These are phyloP conservation scores for Wickerhamiella sorbophila DNA, from an alignment of 805 yeast species.

Conservation along the genomic window DNA sequence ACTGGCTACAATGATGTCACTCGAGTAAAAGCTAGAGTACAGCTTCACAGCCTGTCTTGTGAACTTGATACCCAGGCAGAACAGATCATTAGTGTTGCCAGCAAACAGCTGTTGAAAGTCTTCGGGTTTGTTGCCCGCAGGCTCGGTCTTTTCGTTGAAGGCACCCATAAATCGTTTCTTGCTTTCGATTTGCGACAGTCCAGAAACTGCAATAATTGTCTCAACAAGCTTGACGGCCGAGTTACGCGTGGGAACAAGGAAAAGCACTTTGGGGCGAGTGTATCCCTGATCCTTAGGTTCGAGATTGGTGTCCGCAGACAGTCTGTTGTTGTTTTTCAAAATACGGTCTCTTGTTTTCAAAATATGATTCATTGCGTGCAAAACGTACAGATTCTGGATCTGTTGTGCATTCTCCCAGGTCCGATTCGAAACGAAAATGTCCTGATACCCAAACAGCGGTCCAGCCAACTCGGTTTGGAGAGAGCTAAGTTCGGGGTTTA, in stretches of 20 bases:
- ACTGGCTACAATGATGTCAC: constrained; percentile 80
- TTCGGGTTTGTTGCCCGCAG: constrained; percentile 51
- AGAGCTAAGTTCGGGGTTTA: constrained; percentile 25
- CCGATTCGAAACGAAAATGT: constrained; percentile 46
- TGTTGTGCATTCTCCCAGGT: constrained; percentile 34
- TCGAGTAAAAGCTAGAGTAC: constrained; percentile 67
- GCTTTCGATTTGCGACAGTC: constrained; percentile 66
- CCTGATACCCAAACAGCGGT: constrained; percentile 60
- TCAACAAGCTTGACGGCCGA: constrained; percentile 57
- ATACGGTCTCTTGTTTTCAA: constrained; percentile 78
- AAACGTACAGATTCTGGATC: constrained; percentile 47
- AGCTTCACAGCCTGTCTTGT: constrained; percentile 77
- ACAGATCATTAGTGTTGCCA: constrained; percentile 86
- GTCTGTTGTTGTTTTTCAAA: constrained; percentile 54
- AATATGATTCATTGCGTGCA: constrained; percentile 73
- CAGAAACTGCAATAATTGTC: constrained; percentile 45
- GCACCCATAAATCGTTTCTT: constrained; percentile 58
- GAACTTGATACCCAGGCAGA: constrained; percentile 79
- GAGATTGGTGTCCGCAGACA: constrained; percentile 25
- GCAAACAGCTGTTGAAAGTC: constrained; percentile 69
- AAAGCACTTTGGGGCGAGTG: constrained; percentile 78
- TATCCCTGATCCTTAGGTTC: constrained; percentile 86
- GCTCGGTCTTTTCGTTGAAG: constrained; percentile 40
- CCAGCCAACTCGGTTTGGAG: constrained; percentile 42
- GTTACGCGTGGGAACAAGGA: constrained; percentile 73